Evolutionary conservation across 2,329 filamentous ascomycete genomes (phyloP).

Genomic region (Fusarium subtropicale): DNA sequence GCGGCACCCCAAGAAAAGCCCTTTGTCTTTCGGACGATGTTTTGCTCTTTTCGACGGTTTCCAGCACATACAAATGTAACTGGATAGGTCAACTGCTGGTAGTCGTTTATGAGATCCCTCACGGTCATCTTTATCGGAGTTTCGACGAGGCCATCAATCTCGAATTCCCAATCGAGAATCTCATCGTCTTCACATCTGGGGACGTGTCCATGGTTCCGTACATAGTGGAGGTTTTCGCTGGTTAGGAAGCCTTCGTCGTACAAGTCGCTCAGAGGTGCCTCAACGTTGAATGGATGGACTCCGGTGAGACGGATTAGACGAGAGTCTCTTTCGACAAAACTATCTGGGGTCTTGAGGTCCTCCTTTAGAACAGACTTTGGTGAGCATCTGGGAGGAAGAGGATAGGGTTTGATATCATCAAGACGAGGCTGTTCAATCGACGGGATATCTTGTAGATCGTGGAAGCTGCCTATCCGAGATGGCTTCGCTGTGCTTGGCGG

Average conservation of each 20-base stretch:
- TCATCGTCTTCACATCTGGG: slow-evolving; percentile 79
- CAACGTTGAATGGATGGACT: slow-evolving; percentile 90
- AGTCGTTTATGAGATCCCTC: slow-evolving; percentile 76
- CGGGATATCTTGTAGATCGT: slow-evolving; percentile 29
- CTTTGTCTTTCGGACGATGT: slow-evolving; percentile 88
- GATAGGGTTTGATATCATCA: slow-evolving; percentile 56
- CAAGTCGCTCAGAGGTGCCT: slow-evolving; percentile 81
- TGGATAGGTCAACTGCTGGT: slow-evolving; percentile 85
- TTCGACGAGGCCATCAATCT: slow-evolving; percentile 85
- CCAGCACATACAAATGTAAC: slow-evolving; percentile 92
- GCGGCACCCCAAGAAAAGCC: slow-evolving; percentile 95
- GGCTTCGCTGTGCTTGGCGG: slow-evolving; percentile 55
- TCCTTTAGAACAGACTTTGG: slow-evolving; percentile 74
- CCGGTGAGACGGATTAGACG: slow-evolving; percentile 88
- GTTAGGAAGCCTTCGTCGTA: slow-evolving; percentile 88
- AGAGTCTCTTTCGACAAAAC: slow-evolving; percentile 81
- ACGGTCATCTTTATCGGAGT: slow-evolving; percentile 79
- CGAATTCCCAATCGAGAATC: slow-evolving; percentile 83
- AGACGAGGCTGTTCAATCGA: slow-evolving; percentile 33
- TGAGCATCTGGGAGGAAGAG: slow-evolving; percentile 75
- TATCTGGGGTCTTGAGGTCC: slow-evolving; percentile 86
- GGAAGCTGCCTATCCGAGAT: slow-evolving; percentile 53
- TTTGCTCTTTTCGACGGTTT: slow-evolving; percentile 93
- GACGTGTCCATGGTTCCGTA: slow-evolving; percentile 88
- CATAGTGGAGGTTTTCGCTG: slow-evolving; percentile 88